Percentiles rank a stretch among this genome's conserved stretches.
phyloP scores from a whole-genome alignment of 306 rosid genomes.

The Cercis canadensis region DNA sequence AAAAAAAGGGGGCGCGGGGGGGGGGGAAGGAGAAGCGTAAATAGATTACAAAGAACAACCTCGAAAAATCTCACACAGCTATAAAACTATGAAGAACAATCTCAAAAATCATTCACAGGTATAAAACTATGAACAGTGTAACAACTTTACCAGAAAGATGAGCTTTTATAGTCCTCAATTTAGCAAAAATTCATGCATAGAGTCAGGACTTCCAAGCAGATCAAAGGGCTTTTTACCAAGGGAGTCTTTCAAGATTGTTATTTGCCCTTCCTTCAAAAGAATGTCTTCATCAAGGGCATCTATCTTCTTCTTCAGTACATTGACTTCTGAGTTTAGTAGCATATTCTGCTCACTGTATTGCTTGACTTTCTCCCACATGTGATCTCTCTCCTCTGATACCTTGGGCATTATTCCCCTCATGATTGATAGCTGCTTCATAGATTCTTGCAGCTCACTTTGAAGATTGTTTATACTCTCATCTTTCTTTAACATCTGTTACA shows the following conservation, averaged over 20 bases:
- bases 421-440: slow-evolving; percentile 62
- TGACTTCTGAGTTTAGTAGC: slow-evolving; percentile 68
- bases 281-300: slow-evolving; percentile 77
- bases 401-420: slow-evolving; percentile 62
- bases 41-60: too few species aligned
- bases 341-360: slow-evolving; percentile 76
- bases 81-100: neutral
- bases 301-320: slow-evolving; percentile 60
- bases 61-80: too few species aligned
- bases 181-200: slow-evolving; percentile 61
- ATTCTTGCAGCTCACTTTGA: slow-evolving; percentile 65
- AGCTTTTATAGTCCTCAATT: slow-evolving; percentile 39
- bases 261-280: slow-evolving; percentile 90
- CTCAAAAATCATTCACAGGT: slow-evolving; percentile 35
- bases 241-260: slow-evolving; percentile 83
- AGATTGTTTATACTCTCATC: slow-evolving; percentile 67
- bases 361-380: slow-evolving; percentile 82
- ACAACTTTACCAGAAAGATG: slow-evolving; percentile 31
- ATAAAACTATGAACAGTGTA: slow-evolving; percentile 64
- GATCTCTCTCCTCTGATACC: slow-evolving; percentile 80
- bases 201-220: slow-evolving; percentile 69
- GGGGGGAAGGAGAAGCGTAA: too few species aligned
- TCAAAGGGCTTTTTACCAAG: slow-evolving; percentile 62
- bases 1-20: too few species aligned
- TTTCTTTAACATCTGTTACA: slow-evolving; percentile 72